A percentile compares a stretch with the other conserved stretches of the same genome.
Conservation (phyloP, 345 rosid species). For the Lepidium sativum region DNA sequence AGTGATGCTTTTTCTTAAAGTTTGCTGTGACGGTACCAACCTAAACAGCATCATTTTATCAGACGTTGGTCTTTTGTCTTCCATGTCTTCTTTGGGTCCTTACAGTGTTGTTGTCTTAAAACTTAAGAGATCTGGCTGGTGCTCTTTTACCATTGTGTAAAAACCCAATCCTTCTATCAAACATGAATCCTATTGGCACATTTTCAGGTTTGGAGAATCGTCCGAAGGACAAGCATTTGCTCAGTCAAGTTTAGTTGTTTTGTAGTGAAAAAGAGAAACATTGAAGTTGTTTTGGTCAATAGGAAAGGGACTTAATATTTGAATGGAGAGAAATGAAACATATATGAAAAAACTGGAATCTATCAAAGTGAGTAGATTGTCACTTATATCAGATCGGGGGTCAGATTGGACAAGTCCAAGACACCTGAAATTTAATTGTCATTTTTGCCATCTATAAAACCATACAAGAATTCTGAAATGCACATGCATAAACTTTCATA, state of each 20-base stretch:
- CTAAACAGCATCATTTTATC: conserved; percentile 27
- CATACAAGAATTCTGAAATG: too few species aligned
- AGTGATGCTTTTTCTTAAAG: conserved; percentile 17
- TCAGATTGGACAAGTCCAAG: too few species aligned
- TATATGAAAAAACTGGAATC: too few species aligned
- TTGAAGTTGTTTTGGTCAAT: too few species aligned
- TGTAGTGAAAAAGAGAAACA: too few species aligned
- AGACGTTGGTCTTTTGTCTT: conserved; percentile 21
- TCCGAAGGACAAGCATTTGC: not conserved
- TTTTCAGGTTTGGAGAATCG: not conserved
- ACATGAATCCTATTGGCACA: conserved; percentile 3
- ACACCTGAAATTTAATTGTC: too few species aligned
- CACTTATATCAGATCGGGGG: too few species aligned
- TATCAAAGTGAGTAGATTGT: too few species aligned
- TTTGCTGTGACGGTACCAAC: conserved; percentile 29
- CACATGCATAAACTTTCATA: too few species aligned
- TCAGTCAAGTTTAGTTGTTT: not conserved
- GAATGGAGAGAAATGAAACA: too few species aligned
- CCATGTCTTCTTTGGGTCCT: not conserved
- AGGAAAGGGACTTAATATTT: too few species aligned
- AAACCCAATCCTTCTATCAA: conserved; percentile 6
- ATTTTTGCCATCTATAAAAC: too few species aligned
- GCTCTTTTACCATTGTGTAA: conserved; percentile 15
- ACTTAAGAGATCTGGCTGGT: conserved; percentile 12
- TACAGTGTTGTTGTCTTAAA: conserved; percentile 3